Evolutionary conservation across 805 yeast species (phyloP), one percentile per base, ranked within the genome.

Genomic region (Priceomyces haplophilus): DNA sequence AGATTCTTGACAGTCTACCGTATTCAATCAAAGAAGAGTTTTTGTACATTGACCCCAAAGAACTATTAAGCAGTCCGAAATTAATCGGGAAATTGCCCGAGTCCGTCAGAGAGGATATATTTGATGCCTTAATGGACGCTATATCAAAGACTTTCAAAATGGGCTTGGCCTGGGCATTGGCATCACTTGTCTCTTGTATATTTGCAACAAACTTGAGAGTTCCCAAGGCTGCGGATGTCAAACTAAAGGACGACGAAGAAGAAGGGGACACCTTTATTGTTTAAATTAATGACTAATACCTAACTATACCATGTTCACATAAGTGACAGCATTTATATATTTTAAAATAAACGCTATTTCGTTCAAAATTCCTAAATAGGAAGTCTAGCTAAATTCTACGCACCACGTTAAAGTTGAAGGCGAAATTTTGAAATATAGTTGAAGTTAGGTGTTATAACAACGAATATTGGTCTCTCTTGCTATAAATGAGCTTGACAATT

Each of bases 121-220:
- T 27, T 15, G 36, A 42, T 25, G 16, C 36, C 7, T 18, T 47
- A 10, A 48, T 50, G 51, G 13, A 11, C 6, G 47, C 50, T 6
- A 48, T 47, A n/a, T 29, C 31, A 12, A 34, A 32, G 12, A 34
- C 36, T 1, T 46, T 47, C 33, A 34, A 34, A 27, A 35, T 48
- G 18, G 49, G 51, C 4, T 11, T 48, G 3, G 51, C 38, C 8
- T 48, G 43, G 36, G 31, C 50, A 3, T 23, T 35, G 11, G 27
- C 19, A 4, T 41, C 45, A 7, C 31, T 43, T 12, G 34, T 40
- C 2, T 24, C 37, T 21, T 43, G 50, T 24, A 8, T 43, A 1
- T 48, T 50, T 38, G 42, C 50, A 10, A 50, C 53, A 20, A 50
- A 50, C 30, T 31, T 38, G 12, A 13, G 47, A n/a, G 42, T 50